Evolutionary conservation across 1,284 basidiomycete genomes (phyloP), one percentile per base, ranked within the genome.

Genomic region (Apiotrichum laibachii): DNA sequence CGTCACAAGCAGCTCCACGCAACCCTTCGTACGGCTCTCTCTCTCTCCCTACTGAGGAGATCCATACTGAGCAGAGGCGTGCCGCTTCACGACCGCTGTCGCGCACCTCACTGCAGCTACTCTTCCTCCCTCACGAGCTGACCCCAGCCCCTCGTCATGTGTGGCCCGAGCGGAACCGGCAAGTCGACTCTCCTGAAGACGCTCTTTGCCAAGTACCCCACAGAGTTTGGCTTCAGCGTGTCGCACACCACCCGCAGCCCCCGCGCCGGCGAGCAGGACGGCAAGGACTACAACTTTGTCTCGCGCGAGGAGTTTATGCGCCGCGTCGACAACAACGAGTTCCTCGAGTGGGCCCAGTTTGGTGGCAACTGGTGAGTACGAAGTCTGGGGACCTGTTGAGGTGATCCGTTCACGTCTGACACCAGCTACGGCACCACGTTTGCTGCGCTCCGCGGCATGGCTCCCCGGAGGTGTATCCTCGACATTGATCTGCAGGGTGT

Each of bases 401-500:
- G n/a, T n/a, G n/a, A n/a, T n/a, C n/a, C n/a, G n/a, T 1, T 26
- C n/a, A 34, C 35, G 50, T 7, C 57, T 52, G n/a, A 60, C 50
- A 34, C 19, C 53, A 80, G 79, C 66, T 84, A 99, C 75, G 96
- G 95, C 31, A 98, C 95, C 4, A 92, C 88, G 58, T 87, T 88
- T 63, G 84, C 85, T 64, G 88, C 84, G 10, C 81, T 86, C 21
- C 73, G 80, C 57, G 82, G 80, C 54, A 82, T 85, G 35, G 59
- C 73, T 40, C 88, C 88, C 40, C 82, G 75, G 55, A 80, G 92
- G 16, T 98, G 95, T 74, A 87, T 99, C 56, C 84, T 99, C 47
- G 95, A 99, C 76, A 99, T 99, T 65, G 95, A 99, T 73, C 88
- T 92, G 15, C 93, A 96, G 89, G 93, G 93, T 56, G 90, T 97